Conservation (phyloP, 2,329 filamentous ascomycete genomes). For the Penicillium sp. region DNA sequence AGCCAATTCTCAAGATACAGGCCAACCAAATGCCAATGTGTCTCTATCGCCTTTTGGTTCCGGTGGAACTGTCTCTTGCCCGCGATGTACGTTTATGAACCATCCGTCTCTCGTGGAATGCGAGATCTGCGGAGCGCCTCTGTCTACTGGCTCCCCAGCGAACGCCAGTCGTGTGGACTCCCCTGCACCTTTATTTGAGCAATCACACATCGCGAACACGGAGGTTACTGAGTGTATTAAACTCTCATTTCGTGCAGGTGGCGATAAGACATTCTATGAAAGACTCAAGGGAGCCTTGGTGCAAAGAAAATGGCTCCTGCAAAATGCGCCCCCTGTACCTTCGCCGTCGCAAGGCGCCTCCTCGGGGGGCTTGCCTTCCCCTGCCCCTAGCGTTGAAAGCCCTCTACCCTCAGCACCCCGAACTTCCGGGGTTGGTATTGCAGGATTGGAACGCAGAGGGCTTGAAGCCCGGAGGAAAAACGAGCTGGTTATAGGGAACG, state of each 20-base stretch:
- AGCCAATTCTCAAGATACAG: neutral
- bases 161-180: conserved; percentile 62
- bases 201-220: conserved; percentile 47
- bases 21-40: neutral
- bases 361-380: conserved; percentile 28
- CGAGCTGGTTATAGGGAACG: conserved; percentile 84
- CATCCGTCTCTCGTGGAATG: conserved; percentile 82
- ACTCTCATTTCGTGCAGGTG: conserved; percentile 84
- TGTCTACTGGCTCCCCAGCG: conserved; percentile 55
- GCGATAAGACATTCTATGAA: conserved; percentile 87
- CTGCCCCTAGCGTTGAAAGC: conserved; percentile 22
- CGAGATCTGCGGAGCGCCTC: conserved; percentile 83
- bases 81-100: conserved; percentile 89
- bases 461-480: conserved; percentile 87
- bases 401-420: conserved; percentile 27
- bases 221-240: conserved; percentile 77
- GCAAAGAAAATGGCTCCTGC: conserved; percentile 92
- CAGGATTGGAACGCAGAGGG: conserved; percentile 82
- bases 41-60: neutral
- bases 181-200: conserved; percentile 66
- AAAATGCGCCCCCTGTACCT: conserved; percentile 84
- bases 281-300: conserved; percentile 82
- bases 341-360: conserved; percentile 48
- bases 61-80: conserved; percentile 54
- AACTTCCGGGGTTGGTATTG: conserved; percentile 76